Evolutionary conservation across 2,329 filamentous ascomycete genomes (phyloP).

Genomic region (Myriangium duriaei): DNA sequence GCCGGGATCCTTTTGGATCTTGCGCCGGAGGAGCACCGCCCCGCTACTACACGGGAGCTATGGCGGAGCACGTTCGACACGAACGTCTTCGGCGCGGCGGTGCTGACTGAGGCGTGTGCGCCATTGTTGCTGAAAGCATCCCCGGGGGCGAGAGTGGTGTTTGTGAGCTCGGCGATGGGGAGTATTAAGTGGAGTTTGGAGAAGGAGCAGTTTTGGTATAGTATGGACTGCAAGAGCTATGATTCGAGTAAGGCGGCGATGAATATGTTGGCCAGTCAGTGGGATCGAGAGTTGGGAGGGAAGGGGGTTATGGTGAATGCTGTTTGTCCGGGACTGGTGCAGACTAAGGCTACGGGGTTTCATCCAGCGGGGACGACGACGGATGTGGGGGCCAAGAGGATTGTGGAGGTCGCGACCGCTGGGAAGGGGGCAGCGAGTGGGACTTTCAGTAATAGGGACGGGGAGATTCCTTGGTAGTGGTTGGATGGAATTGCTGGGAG

Average conservation of each 20-base stretch:
- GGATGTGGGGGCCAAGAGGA: neutral
- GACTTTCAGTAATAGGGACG: neutral
- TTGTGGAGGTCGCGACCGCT: neutral
- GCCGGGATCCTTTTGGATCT: conserved; percentile 19
- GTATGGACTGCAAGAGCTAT: neutral
- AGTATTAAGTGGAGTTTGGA: neutral
- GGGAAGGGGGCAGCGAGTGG: neutral
- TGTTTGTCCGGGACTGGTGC: neutral
- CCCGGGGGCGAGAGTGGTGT: neutral
- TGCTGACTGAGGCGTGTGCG: conserved; percentile 17
- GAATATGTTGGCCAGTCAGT: neutral
- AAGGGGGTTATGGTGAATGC: neutral
- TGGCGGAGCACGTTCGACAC: conserved; percentile 18
- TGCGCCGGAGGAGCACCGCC: neutral
- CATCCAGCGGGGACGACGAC: neutral
- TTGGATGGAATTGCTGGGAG: neutral
- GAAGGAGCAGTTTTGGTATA: neutral
- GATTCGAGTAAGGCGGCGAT: neutral
- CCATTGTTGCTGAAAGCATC: conserved; percentile 15
- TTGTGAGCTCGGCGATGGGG: neutral
- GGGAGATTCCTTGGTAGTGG: neutral
- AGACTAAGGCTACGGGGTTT: neutral
- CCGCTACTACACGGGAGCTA: conserved; percentile 11
- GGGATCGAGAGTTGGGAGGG: neutral
- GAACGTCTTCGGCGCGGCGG: conserved; percentile 18